phyloP scores from a whole-genome alignment of 345 rosid genomes.

The Cardamine chenopodiifolia region DNA sequence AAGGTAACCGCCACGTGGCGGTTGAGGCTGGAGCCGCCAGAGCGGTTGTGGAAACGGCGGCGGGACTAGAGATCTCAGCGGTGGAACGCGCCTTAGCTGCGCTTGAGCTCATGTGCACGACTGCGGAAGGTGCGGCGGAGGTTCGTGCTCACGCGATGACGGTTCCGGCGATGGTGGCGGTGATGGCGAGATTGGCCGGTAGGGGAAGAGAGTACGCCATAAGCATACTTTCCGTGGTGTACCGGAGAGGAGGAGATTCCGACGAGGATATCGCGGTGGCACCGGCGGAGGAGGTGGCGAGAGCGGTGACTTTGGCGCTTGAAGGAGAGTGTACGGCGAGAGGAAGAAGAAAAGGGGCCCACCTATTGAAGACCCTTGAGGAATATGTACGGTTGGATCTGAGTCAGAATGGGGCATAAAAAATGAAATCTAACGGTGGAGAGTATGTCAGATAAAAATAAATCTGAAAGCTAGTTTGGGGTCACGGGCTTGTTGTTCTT shows the following conservation, averaged over 20 bases:
- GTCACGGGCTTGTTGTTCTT: slow-evolving; percentile 49
- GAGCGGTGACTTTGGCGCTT: slow-evolving; percentile 77
- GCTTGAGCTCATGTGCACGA: slow-evolving; percentile 79
- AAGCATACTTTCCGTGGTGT: slow-evolving; percentile 69
- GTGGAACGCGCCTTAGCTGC: slow-evolving; percentile 84
- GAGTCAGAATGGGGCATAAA: slow-evolving; percentile 48
- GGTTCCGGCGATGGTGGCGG: slow-evolving; percentile 89
- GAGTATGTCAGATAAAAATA: slow-evolving; percentile 42
- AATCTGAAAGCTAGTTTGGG: slow-evolving; percentile 44
- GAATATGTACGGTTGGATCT: slow-evolving; percentile 64
- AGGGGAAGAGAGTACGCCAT: slow-evolving; percentile 88
- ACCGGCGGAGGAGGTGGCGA: slow-evolving; percentile 85
- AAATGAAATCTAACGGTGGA: slow-evolving; percentile 46
- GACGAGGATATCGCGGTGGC: slow-evolving; percentile 49
- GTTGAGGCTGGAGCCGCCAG: slow-evolving; percentile 78
- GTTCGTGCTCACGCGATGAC: slow-evolving; percentile 76
- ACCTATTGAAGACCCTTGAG: slow-evolving; percentile 68
- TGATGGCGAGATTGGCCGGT: slow-evolving; percentile 80
- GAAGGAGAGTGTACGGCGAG: slow-evolving; percentile 77
- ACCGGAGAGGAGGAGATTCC: slow-evolving; percentile 37
- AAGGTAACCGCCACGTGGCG: slow-evolving; percentile 76
- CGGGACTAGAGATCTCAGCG: slow-evolving; percentile 68
- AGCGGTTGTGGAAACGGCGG: slow-evolving; percentile 65
- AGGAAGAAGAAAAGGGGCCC: slow-evolving; percentile 80
- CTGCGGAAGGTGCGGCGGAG: slow-evolving; percentile 75